Conservation (phyloP, 495 filamentous ascomycete genomes). For the Penicillium ucsense region DNA sequence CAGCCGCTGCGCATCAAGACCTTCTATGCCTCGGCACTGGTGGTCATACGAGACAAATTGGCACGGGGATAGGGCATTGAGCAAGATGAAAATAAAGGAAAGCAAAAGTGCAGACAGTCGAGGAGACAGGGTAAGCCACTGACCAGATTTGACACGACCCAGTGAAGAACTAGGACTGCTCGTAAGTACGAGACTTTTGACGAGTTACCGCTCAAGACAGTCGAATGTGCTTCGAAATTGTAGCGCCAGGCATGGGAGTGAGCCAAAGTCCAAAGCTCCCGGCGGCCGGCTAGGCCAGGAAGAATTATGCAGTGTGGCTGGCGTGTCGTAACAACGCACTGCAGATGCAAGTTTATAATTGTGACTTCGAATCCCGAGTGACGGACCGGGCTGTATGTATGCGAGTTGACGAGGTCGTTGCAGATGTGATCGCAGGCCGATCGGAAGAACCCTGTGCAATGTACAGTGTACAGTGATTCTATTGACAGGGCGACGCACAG, state of each 20-base stretch:
- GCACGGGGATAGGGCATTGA: too few relatives aligned
- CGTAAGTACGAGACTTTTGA: constrained; percentile 8
- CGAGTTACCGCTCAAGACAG: constrained; percentile 14
- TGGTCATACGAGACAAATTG: too few relatives aligned
- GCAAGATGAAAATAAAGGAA: background rate
- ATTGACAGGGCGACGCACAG: constrained; percentile 1
- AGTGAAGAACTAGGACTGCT: background rate
- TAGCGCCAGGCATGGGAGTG: constrained; percentile 14
- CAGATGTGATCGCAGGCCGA: constrained; percentile 7
- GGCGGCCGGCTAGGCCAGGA: constrained; percentile 1
- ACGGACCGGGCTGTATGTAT: background rate
- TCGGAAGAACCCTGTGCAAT: constrained; percentile 3
- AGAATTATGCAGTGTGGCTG: constrained; percentile 7
- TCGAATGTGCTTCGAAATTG: constrained; percentile 6
- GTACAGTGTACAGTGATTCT: background rate
- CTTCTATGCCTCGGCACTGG: too few relatives aligned
- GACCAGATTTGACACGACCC: constrained; percentile 11
- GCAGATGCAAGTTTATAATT: background rate
- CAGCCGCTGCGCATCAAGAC: too few relatives aligned
- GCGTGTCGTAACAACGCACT: constrained; percentile 5
- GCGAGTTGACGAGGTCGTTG: background rate
- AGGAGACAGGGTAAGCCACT: constrained; percentile 5
- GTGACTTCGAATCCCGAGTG: background rate
- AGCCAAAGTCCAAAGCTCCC: constrained; percentile 6
- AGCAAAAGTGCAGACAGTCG: background rate